These are phyloP conservation scores for Cutaneotrichosporon cyanovorans DNA, from an alignment of 1,284 basidiomycete species.

Conservation along the genomic window DNA sequence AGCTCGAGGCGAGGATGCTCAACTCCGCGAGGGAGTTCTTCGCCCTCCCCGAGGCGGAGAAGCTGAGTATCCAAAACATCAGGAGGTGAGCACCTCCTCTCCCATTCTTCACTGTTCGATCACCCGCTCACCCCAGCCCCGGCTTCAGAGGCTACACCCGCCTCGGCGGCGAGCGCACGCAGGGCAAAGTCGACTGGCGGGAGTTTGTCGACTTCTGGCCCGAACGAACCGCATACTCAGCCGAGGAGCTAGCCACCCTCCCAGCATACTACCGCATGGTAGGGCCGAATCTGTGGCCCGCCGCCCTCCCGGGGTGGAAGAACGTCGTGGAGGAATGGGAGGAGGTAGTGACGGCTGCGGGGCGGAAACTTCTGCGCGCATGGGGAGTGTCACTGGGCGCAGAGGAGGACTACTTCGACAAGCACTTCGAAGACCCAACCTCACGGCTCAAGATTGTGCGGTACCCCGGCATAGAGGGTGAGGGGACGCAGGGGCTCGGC, in stretches of 20 bases:
- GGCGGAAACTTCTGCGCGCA: constrained; percentile 12
- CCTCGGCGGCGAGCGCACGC: constrained; percentile 13
- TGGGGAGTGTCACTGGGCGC: constrained; percentile 14
- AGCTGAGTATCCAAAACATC: constrained; percentile 28
- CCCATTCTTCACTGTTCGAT: background rate
- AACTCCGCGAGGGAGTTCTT: constrained; percentile 25
- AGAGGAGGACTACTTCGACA: constrained; percentile 14
- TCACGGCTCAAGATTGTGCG: constrained; percentile 18
- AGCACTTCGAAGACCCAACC: constrained; percentile 8
- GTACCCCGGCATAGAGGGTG: constrained; percentile 11
- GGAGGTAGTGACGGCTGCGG: constrained; percentile 4
- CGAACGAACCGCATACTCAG: constrained; percentile 3
- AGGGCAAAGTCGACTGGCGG: constrained; percentile 14
- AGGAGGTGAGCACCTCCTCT: constrained; percentile 10
- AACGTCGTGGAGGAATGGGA: constrained; percentile 13
- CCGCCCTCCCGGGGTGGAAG: constrained; percentile 1
- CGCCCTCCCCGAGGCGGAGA: constrained; percentile 25
- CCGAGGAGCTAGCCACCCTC: background rate
- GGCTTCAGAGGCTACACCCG: constrained; percentile 17
- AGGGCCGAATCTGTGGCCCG: constrained; percentile 17
- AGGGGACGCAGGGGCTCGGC: background rate
- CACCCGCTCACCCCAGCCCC: constrained; percentile 5
- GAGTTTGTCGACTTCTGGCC: constrained; percentile 15
- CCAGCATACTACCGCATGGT: constrained; percentile 13
- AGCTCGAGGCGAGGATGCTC: constrained; percentile 23